A percentile compares a stretch with the other conserved stretches of the same genome.
Conservation (phyloP, 176 grass and related monocot species). For the Poa annua region DNA sequence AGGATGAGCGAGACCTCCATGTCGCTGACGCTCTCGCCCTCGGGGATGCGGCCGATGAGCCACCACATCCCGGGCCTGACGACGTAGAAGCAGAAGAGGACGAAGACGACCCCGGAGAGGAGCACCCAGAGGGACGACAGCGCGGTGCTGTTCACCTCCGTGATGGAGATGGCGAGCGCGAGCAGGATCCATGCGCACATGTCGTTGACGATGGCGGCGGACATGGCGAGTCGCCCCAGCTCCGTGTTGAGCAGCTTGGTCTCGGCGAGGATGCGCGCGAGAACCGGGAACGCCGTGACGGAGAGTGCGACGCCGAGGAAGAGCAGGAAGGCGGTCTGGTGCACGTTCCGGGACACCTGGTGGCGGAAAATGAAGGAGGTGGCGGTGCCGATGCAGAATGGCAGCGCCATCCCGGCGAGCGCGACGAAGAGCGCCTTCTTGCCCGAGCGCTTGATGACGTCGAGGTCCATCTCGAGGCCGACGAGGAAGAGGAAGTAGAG, state of each 20-base stretch:
- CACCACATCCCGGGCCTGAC: conserved; percentile 76
- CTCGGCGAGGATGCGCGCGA: conserved; percentile 87
- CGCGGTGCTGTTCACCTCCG: conserved; percentile 45
- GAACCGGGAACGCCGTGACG: conserved; percentile 80
- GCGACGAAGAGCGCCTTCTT: conserved; percentile 61
- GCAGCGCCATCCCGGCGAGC: conserved; percentile 65
- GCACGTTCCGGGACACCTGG: conserved; percentile 64
- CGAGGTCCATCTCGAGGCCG: conserved; percentile 83
- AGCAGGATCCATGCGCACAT: conserved; percentile 83
- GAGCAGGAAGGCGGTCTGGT: conserved; percentile 65
- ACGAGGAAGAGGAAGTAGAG: conserved; percentile 84
- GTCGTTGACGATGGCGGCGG: conserved; percentile 79
- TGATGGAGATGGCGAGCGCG: conserved; percentile 65
- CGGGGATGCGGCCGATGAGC: conserved; percentile 62
- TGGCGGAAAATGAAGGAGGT: conserved; percentile 65
- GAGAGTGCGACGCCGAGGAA: conserved; percentile 85
- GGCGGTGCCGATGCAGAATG: conserved; percentile 70
- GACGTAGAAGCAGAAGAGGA: conserved; percentile 69
- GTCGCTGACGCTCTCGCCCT: conserved; percentile 64
- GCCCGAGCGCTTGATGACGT: conserved; percentile 57
- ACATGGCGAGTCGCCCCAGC: conserved; percentile 72
- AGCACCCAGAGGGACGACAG: conserved; percentile 72
- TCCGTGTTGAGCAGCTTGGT: conserved; percentile 78
- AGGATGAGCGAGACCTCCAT: conserved; percentile 69
- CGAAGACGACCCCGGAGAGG: conserved; percentile 55